Evolutionary conservation across 306 rosid genomes (phyloP), one percentile per base, ranked within the genome.

Genomic region (Citrullus mucosospermus): DNA sequence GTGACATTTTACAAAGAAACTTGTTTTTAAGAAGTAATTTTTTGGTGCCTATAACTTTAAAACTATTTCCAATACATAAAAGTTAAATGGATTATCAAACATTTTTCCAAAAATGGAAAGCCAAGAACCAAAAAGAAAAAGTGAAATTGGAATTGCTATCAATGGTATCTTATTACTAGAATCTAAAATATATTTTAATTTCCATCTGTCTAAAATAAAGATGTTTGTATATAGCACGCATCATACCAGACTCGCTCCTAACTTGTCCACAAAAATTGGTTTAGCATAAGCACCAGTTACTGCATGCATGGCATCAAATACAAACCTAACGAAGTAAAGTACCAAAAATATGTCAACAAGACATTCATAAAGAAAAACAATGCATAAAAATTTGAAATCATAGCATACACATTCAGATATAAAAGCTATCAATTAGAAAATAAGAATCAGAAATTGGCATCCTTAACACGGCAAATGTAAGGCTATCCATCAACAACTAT

Each of bases 241-340:
- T 88, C 89, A 58, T 88, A 96, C 98, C 89, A 8, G 87, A 85
- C 80, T 79, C 48, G 94, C 98, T 72, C 98, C 96, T 48, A 96
- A 92, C 85, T 89, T 91, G 81, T 96, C 99, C 79, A 92, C 96
- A 80, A 92, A 96, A 80, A 96, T 96, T 44, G 99, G 98, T 81
- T 85, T 88, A 46, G 97, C 93, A 85, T 96, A 96, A 82, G 99
- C 98, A 72, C 99, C 99, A 79, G 97, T 87, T 81, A 96, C 93
- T 28, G 99, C 99, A 83, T 96, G 99, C 99, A 96, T 96, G 84
- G 97, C 98, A 74, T 95, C 99, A 82, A 88, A 92, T 69, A 83
- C 55, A 83, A 93, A 91, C 96, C 98, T 96, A 79, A 76, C 78
- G 83, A 39, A 51, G 71, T 50, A 69, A 75, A 39, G 46, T 62